Conservation (phyloP, 1,139 yeast genomes). For the Nakaseomyces delphensis region DNA sequence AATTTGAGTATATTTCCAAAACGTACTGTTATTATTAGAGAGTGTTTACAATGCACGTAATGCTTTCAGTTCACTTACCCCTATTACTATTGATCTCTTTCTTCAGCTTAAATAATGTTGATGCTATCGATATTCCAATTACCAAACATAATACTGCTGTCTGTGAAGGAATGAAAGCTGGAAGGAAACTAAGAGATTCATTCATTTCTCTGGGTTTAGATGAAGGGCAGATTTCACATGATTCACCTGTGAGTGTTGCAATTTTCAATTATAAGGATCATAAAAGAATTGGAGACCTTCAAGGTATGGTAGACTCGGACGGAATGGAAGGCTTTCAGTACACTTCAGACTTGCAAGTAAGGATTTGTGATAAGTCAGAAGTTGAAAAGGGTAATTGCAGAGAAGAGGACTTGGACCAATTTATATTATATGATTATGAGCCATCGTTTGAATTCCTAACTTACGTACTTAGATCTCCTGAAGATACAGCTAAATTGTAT, state of each 20-base stretch:
- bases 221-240: background rate
- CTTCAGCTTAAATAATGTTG: background rate
- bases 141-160: background rate
- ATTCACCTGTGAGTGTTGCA: background rate
- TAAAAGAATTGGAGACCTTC: background rate
- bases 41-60: too few relatives aligned
- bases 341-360: background rate
- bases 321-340: background rate
- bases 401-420: background rate
- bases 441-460: background rate
- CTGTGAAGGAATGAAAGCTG: conserved; percentile 3
- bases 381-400: background rate
- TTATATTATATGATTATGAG: background rate
- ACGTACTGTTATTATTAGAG: too few relatives aligned
- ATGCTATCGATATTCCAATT: background rate
- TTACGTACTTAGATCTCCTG: too few relatives aligned
- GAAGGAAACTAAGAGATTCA: background rate
- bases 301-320: background rate
- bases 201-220: background rate
- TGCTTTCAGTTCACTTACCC: too few relatives aligned
- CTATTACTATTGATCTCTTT: background rate
- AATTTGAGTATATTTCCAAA: too few relatives aligned
- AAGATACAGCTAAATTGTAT: background rate
- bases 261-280: background rate
- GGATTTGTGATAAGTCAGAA: background rate